Conservation (phyloP, 495 filamentous ascomycete species). For the Trichocladium antarcticum region DNA sequence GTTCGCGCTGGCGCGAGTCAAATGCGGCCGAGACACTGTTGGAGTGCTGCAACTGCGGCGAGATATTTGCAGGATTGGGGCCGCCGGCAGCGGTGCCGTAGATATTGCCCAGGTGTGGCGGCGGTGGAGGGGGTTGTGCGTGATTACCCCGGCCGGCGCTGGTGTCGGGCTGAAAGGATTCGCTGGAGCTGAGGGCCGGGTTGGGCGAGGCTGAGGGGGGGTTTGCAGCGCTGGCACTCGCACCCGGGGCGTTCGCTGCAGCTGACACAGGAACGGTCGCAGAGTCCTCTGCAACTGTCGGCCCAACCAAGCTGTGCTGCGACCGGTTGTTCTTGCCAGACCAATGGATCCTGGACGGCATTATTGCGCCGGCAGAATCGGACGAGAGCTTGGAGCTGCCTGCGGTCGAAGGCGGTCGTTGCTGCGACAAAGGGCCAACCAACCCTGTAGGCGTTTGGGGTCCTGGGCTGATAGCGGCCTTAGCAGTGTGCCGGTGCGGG, state of each 20-base stretch:
- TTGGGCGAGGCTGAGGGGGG: slow-evolving; percentile 37
- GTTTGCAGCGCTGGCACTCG: slow-evolving; percentile 27
- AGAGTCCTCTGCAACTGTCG: slow-evolving; percentile 23
- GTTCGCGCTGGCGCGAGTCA: slow-evolving; percentile 20
- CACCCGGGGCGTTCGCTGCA: slow-evolving; percentile 21
- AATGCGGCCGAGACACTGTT: slow-evolving; percentile 23
- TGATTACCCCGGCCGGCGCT: slow-evolving; percentile 8
- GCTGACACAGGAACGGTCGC: slow-evolving; percentile 16
- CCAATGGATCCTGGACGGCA: slow-evolving; percentile 34
- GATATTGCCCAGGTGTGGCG: slow-evolving; percentile 24
- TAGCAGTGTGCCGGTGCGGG: background rate
- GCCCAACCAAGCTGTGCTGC: slow-evolving; percentile 40
- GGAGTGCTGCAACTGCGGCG: slow-evolving; percentile 27
- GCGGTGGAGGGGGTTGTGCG: slow-evolving; percentile 18
- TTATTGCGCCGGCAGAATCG: slow-evolving; percentile 15
- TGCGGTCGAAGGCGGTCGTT: background rate
- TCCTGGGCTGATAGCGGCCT: background rate
- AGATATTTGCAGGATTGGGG: slow-evolving; percentile 10
- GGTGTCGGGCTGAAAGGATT: slow-evolving; percentile 35
- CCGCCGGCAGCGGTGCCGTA: slow-evolving; percentile 20
- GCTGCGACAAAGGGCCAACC: background rate
- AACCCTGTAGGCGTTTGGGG: background rate
- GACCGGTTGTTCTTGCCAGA: slow-evolving; percentile 40
- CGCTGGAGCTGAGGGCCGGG: slow-evolving; percentile 35
- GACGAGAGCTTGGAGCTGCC: background rate